phyloP scores from a whole-genome alignment of 495 filamentous ascomycete genomes.

The Penicillium roqueforti region DNA sequence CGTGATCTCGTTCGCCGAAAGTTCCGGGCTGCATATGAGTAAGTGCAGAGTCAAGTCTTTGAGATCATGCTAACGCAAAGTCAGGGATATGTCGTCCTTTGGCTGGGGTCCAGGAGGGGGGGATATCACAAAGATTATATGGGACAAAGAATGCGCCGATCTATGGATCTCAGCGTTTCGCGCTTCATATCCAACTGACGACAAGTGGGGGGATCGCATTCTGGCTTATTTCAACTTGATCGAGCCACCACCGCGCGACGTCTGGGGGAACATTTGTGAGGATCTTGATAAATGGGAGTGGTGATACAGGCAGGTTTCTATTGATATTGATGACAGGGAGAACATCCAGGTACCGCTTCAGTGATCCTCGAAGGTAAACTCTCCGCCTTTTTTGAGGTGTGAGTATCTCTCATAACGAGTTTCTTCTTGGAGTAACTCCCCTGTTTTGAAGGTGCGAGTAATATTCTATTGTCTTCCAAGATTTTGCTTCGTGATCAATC shows the following conservation, averaged over 20 bases:
- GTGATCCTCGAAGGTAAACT: slow-evolving; percentile 4
- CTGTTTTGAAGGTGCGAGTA: too few relatives aligned
- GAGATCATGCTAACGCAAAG: slow-evolving; percentile 4
- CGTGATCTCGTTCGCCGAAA: slow-evolving; percentile 3
- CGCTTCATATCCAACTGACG: not conserved
- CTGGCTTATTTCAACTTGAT: slow-evolving; percentile 3
- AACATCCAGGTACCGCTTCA: slow-evolving; percentile 1
- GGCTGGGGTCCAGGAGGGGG: slow-evolving; percentile 5
- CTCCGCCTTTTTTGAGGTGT: not conserved
- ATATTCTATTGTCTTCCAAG: too few relatives aligned
- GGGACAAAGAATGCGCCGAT: slow-evolving; percentile 1
- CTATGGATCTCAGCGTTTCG: slow-evolving; percentile 6
- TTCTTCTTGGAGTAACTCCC: too few relatives aligned
- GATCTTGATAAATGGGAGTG: not conserved
- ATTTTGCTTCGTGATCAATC: too few relatives aligned
- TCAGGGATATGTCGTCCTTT: slow-evolving; percentile 2
- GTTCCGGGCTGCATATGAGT: slow-evolving; percentile 4
- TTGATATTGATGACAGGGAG: slow-evolving; percentile 3
- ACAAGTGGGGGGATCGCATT: not conserved
- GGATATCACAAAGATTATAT: slow-evolving; percentile 4
- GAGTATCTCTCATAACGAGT: too few relatives aligned
- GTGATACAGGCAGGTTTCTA: slow-evolving; percentile 1
- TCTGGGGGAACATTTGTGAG: too few relatives aligned
- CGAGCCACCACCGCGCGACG: not conserved
- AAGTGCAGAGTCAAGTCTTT: slow-evolving; percentile 1